Evolutionary conservation across 2,329 filamentous ascomycete species (phyloP).

Genomic region (Ceratocystis destructans): DNA sequence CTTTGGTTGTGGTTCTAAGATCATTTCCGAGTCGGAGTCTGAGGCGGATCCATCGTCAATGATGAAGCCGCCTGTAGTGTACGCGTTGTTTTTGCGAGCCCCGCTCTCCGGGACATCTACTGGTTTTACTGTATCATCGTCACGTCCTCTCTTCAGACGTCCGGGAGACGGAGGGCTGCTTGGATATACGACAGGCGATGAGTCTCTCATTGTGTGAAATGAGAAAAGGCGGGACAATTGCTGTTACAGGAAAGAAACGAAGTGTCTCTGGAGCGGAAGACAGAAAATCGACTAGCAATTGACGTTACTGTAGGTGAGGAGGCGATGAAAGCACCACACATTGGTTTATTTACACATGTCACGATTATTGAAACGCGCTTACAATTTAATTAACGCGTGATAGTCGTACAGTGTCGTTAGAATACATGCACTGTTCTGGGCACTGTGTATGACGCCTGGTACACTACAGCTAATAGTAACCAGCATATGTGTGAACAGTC

Average conservation of each 20-base stretch:
- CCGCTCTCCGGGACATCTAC: background rate
- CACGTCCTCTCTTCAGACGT: constrained; percentile 18
- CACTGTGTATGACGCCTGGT: background rate
- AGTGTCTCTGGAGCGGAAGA: too few species aligned
- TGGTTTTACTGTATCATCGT: constrained; percentile 1
- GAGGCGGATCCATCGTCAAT: constrained; percentile 18
- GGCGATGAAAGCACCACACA: background rate
- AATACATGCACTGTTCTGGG: background rate
- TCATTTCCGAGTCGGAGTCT: constrained; percentile 13
- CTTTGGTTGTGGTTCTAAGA: constrained; percentile 10
- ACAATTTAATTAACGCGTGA: constrained; percentile 13
- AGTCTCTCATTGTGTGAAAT: constrained; percentile 10
- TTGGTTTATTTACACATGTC: background rate
- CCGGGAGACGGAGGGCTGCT: constrained; percentile 18
- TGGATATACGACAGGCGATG: constrained; percentile 19
- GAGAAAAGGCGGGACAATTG: background rate
- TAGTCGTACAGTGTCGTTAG: background rate
- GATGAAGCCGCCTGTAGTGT: constrained; percentile 19
- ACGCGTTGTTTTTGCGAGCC: background rate
- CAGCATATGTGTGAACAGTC: too few species aligned
- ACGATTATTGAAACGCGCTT: constrained; percentile 10
- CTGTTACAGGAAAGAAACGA: too few species aligned
- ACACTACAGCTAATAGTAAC: background rate
- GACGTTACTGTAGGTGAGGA: background rate
- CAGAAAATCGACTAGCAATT: too few species aligned